Conservation (phyloP, 352 stramenopile species). For the Pythium chondricola region DNA sequence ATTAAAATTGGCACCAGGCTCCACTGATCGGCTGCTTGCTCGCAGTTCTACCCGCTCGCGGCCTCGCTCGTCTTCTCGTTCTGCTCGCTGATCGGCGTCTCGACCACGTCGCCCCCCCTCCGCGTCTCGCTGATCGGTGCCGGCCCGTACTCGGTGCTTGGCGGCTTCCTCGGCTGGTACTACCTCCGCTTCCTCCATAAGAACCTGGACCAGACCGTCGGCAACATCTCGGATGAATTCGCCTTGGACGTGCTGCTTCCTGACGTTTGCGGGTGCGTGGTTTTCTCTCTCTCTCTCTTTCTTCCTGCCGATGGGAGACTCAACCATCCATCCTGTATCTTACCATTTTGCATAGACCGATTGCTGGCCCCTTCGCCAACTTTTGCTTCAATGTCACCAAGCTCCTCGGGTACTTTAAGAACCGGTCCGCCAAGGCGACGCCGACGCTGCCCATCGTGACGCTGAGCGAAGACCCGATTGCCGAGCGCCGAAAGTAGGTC, state of each 20-base stretch:
- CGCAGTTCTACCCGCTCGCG: slow-evolving; percentile 65
- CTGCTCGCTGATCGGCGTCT: slow-evolving; percentile 38
- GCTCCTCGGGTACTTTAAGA: slow-evolving; percentile 83
- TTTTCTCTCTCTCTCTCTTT: no score
- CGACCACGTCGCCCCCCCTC: slow-evolving; percentile 27
- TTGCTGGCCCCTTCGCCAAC: slow-evolving; percentile 58
- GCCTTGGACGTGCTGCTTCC: slow-evolving; percentile 61
- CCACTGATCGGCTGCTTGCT: not conserved
- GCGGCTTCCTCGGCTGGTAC: slow-evolving; percentile 80
- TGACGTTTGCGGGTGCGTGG: slow-evolving; percentile 56
- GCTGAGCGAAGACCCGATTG: slow-evolving; percentile 61
- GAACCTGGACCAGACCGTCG: slow-evolving; percentile 63
- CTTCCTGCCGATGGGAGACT: no score
- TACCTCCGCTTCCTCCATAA: slow-evolving; percentile 82
- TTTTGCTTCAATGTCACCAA: slow-evolving; percentile 84
- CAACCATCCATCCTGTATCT: no score
- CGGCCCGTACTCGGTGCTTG: slow-evolving; percentile 65
- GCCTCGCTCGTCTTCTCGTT: slow-evolving; percentile 43
- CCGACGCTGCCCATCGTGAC: slow-evolving; percentile 59
- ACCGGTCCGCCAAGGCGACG: slow-evolving; percentile 47
- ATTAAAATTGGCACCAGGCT: not conserved
- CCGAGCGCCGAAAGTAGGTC: slow-evolving; percentile 82
- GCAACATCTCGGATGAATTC: slow-evolving; percentile 77
- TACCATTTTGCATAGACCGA: no score
- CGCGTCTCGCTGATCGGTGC: slow-evolving; percentile 55